Evolutionary conservation across 2,329 filamentous ascomycete genomes (phyloP).

Genomic region (Phyllosticta citrichinensis): DNA sequence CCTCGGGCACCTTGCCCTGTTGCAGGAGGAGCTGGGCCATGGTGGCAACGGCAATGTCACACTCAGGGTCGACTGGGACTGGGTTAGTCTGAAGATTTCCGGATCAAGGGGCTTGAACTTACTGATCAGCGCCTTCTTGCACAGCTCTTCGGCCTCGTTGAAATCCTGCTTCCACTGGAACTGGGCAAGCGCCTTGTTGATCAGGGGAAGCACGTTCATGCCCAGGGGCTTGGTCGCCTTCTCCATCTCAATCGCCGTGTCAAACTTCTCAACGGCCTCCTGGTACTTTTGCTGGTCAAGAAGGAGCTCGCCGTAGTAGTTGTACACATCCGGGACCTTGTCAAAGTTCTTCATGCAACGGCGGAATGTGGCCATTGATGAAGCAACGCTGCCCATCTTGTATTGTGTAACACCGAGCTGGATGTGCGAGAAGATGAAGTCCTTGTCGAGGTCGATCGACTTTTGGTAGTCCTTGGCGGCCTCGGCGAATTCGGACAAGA

Average conservation of each 20-base stretch:
- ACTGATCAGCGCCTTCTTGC: conserved; percentile 96
- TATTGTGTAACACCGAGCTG: conserved; percentile 98
- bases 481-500: conserved; percentile 84
- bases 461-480: conserved; percentile 99
- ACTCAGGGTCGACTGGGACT: conserved; percentile 80
- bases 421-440: conserved; percentile 99
- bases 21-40: conserved; percentile 97
- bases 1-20: conserved; percentile 93
- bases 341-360: conserved; percentile 98
- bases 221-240: conserved; percentile 85
- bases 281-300: conserved; percentile 93
- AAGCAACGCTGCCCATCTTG: conserved; percentile 97
- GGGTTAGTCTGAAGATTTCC: neutral
- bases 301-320: conserved; percentile 96
- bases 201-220: conserved; percentile 94
- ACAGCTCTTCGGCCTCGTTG: conserved; percentile 85
- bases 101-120: conserved; percentile 32
- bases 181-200: conserved; percentile 94
- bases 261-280: conserved; percentile 95
- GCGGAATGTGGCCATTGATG: conserved; percentile 96
- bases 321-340: conserved; percentile 94
- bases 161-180: conserved; percentile 99
- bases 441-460: conserved; percentile 89
- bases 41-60: conserved; percentile 95
- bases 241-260: conserved; percentile 98